phyloP scores from a whole-genome alignment of 345 rosid species.

The Firmiana major region DNA sequence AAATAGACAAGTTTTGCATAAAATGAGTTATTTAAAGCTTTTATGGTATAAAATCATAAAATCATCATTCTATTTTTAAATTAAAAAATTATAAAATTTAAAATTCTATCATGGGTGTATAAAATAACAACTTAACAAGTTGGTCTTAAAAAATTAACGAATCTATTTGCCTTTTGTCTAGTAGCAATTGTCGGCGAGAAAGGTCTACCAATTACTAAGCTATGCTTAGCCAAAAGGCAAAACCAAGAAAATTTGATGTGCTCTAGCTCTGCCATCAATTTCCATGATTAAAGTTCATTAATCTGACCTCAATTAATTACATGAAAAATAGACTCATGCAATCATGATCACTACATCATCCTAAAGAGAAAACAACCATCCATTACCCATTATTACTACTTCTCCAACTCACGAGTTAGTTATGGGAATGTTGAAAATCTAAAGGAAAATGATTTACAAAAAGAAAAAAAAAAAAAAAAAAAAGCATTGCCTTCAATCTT shows the following conservation, averaged over 20 bases:
- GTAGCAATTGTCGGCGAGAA: background rate
- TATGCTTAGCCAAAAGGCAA: background rate
- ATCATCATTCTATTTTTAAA: no score
- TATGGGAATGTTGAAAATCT: constrained; percentile 11
- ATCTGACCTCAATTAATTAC: background rate
- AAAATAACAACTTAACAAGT: no score
- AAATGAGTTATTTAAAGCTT: no score
- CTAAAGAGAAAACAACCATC: background rate
- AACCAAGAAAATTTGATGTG: background rate
- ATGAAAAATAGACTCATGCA: background rate
- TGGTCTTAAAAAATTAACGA: no score
- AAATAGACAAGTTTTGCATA: no score
- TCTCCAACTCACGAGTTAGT: constrained; percentile 5
- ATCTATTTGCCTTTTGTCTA: no score
- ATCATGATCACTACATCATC: background rate
- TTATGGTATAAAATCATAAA: no score
- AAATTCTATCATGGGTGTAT: no score
- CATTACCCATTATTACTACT: background rate
- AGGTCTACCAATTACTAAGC: background rate
- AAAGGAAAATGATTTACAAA: constrained; percentile 22
- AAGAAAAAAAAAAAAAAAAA: background rate
- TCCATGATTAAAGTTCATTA: background rate
- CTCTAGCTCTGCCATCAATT: background rate
- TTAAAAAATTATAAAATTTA: no score
- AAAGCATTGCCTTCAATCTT: background rate